These are phyloP conservation scores for Brassica juncea DNA, from an alignment of 345 rosid genomes.

Conservation along the genomic window DNA sequence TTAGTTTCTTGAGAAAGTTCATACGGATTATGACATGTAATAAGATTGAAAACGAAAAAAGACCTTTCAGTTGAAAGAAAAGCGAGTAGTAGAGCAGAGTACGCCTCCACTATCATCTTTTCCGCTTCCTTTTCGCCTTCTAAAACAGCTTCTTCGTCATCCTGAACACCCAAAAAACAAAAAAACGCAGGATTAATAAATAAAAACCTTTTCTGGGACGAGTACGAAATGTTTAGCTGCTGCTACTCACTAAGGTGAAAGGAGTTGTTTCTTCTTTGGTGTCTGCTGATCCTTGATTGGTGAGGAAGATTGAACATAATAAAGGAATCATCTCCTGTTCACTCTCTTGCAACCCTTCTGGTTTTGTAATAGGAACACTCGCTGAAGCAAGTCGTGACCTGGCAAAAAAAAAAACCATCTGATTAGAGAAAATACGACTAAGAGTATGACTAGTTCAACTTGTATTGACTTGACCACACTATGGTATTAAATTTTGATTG, in stretches of 20 bases:
- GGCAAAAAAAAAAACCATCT: neutral
- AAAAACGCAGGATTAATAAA: neutral
- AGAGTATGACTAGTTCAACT: conserved; percentile 5
- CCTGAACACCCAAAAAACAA: conserved; percentile 37
- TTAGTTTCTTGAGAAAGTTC: conserved; percentile 15
- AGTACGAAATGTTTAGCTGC: conserved; percentile 20
- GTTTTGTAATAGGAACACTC: conserved; percentile 54
- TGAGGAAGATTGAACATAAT: conserved; percentile 85
- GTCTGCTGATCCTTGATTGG: conserved; percentile 76
- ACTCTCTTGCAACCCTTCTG: conserved; percentile 55
- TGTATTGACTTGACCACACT: conserved; percentile 12
- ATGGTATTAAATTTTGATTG: neutral
- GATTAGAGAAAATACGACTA: conserved; percentile 3
- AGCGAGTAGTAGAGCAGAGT: conserved; percentile 90
- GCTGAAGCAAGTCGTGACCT: conserved; percentile 89
- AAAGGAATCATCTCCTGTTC: conserved; percentile 68
- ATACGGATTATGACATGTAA: neutral
- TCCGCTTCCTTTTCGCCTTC: conserved; percentile 98
- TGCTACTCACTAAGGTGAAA: conserved; percentile 65
- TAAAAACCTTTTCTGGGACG: conserved; percentile 2
- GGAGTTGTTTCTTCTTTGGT: conserved; percentile 58
- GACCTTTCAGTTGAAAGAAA: conserved; percentile 98
- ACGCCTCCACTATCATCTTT: conserved; percentile 97
- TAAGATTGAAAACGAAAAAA: neutral
- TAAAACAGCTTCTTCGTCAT: conserved; percentile 73